A percentile compares a stretch with the other conserved stretches of the same genome.
phyloP scores from a whole-genome alignment of 1,284 basidiomycete genomes.

The Cryptococcus floricola region DNA sequence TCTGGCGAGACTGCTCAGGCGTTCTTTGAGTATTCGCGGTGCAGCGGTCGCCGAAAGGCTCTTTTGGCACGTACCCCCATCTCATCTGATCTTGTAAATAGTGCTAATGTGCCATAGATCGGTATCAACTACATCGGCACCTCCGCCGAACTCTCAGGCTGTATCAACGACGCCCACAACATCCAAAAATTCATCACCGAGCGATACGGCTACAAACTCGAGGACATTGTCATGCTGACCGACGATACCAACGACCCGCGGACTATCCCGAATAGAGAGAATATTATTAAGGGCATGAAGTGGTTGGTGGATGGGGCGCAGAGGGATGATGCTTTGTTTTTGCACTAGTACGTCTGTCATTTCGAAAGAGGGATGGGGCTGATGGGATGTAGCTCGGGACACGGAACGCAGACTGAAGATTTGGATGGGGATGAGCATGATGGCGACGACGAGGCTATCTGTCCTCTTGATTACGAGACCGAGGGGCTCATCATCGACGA shows the following conservation, averaged over 20 bases:
- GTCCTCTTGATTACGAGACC: conserved; percentile 71
- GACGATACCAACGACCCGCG: conserved; percentile 66
- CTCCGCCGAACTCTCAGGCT: conserved; percentile 64
- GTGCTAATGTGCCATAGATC: conserved; percentile 17
- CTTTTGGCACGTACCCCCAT: conserved; percentile 22
- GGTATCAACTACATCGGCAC: conserved; percentile 71
- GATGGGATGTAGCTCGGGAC: conserved; percentile 55
- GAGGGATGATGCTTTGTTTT: conserved; percentile 83
- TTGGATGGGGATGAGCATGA: conserved; percentile 60
- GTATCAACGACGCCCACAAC: conserved; percentile 83
- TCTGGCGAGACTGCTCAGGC: conserved; percentile 54
- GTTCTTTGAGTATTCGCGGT: conserved; percentile 79
- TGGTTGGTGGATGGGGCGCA: conserved; percentile 80
- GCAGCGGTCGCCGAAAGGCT: conserved; percentile 47
- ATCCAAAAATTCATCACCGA: conserved; percentile 65
- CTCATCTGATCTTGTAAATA: not conserved
- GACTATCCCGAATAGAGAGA: conserved; percentile 68
- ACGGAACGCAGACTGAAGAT: conserved; percentile 75
- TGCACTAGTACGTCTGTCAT: conserved; percentile 66
- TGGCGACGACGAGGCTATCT: conserved; percentile 67
- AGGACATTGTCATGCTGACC: conserved; percentile 83
- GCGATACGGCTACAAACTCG: conserved; percentile 64
- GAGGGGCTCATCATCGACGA: conserved; percentile 78
- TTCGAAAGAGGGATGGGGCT: not conserved
- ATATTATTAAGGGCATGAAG: conserved; percentile 80